Base-by-base conservation (phyloP, 2,329 filamentous ascomycete genomes). In the Aspergillus candidus region DNA sequence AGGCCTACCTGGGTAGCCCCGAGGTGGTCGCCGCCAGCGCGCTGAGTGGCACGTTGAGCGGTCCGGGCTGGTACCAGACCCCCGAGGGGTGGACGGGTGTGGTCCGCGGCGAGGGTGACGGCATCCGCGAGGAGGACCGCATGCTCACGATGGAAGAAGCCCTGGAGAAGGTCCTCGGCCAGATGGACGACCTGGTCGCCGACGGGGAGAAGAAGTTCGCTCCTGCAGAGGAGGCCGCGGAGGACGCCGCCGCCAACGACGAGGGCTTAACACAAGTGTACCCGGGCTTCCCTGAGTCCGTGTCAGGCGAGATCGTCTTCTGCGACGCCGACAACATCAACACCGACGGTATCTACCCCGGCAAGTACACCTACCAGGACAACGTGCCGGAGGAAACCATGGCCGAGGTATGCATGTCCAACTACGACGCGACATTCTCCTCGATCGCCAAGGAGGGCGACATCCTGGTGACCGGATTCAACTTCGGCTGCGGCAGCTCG, bases 11-110 rank as follows among this genome's bases (percentile, higher is more conserved):
- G 1, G 86, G 84, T 5, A 91, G 85, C 53, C 90, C 93, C 1
- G 90, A 96, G 59, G 83, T 95, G 2, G 91, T 97, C 1, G 91
- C 91, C 4, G 90, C 93, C 6, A 94, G 87, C 57, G 91, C 91
- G 2, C 69, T 96, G 37, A 72, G 53, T 45, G 72, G 72, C 39
- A 65, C 62, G 38, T 62, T 75, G 38, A 61, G 59, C 8, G 86
- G 89, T 0, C 86, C 91, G 1, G 88, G 86, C 17, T 82, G 77
- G 76, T 96, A 94, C 61, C 63, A 87, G 64, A 77, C 77, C 58
- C 86, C 88, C 0, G 79, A 83, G 42, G 80, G 78, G 38, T 86
- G 61, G 83, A 83, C 45, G 36, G 69, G 67, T 13, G 71, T 74
- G 15, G 76, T 82, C 13, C 76, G 81, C 4, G 86, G 86, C 22